Evolutionary conservation across 2,329 filamentous ascomycete genomes (phyloP).

Genomic region (Hymenoscyphus albidus): DNA sequence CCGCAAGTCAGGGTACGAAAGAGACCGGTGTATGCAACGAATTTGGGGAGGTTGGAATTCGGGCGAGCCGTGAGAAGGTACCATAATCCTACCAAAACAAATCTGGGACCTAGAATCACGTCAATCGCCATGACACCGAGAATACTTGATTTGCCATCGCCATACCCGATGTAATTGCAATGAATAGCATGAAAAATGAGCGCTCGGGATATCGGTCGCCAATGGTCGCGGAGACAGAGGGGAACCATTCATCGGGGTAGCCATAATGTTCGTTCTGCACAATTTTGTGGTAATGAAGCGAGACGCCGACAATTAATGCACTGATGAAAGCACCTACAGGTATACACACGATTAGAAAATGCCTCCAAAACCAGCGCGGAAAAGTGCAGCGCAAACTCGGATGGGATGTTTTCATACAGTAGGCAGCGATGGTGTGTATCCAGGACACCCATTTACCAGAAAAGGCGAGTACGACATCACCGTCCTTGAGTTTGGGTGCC

Average conservation of each 20-base stretch:
- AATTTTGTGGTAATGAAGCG: slow-evolving; percentile 92
- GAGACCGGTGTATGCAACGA: slow-evolving; percentile 74
- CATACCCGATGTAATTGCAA: slow-evolving; percentile 86
- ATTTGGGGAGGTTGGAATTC: slow-evolving; percentile 71
- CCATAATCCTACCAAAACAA: slow-evolving; percentile 86
- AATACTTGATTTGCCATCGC: slow-evolving; percentile 19
- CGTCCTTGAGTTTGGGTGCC: slow-evolving; percentile 57
- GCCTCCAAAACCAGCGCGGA: not conserved
- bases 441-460: slow-evolving; percentile 90
- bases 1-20: slow-evolving; percentile 91
- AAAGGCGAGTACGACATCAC: slow-evolving; percentile 58
- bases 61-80: slow-evolving; percentile 81
- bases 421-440: slow-evolving; percentile 79
- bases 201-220: slow-evolving; percentile 96
- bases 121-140: slow-evolving; percentile 20
- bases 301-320: slow-evolving; percentile 75
- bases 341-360: slow-evolving; percentile 20
- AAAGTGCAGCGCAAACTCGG: not conserved
- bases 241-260: slow-evolving; percentile 94
- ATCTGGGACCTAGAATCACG: slow-evolving; percentile 66
- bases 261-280: slow-evolving; percentile 96
- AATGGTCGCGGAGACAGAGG: slow-evolving; percentile 93
- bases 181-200: slow-evolving; percentile 95
- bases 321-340: slow-evolving; percentile 73
- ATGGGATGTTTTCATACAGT: slow-evolving; percentile 52